Evolutionary conservation across 1,284 basidiomycete genomes (phyloP).

Genomic region (Heterobasidion parviporum): DNA sequence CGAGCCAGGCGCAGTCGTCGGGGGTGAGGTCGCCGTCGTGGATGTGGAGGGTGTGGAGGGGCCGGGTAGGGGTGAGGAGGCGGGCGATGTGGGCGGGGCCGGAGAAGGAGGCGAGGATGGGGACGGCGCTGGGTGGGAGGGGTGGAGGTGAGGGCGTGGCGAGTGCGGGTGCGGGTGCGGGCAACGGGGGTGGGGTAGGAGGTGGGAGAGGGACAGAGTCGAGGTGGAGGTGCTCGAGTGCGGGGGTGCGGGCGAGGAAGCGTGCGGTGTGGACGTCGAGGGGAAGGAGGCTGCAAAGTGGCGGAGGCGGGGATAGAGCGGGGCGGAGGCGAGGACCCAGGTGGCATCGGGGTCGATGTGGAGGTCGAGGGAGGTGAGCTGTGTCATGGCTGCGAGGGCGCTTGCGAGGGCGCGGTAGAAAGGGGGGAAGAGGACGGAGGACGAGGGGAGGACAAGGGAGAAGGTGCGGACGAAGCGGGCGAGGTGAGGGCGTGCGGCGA

Average conservation of each 20-base stretch:
- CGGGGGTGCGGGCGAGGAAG: conserved; percentile 47
- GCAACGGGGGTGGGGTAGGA: conserved; percentile 1
- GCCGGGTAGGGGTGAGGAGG: conserved; percentile 51
- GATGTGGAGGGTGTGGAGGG: conserved; percentile 53
- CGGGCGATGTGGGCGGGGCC: conserved; percentile 49
- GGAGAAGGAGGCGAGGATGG: conserved; percentile 46
- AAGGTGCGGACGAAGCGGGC: conserved; percentile 54
- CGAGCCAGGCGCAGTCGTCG: conserved; percentile 40
- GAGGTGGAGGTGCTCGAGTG: conserved; percentile 46
- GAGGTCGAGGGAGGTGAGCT: conserved; percentile 49
- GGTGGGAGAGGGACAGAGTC: conserved; percentile 15
- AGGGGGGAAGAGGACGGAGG: conserved; percentile 28
- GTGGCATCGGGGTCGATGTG: conserved; percentile 40
- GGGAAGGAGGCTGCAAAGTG: conserved; percentile 49
- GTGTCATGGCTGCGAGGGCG: conserved; percentile 51
- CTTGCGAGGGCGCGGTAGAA: conserved; percentile 41
- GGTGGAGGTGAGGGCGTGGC: conserved; percentile 6
- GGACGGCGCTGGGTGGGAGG: conserved; percentile 30
- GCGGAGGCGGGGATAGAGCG: conserved; percentile 30
- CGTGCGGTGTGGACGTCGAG: conserved; percentile 45
- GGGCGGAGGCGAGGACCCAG: conserved; percentile 35
- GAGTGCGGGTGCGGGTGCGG: conserved; percentile 4
- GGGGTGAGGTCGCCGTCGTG: conserved; percentile 46
- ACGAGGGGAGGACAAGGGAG: conserved; percentile 39
- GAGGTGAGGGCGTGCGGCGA: conserved; percentile 43